These are phyloP conservation scores for Fusarium nodosum DNA, from an alignment of 2,329 filamentous ascomycete genomes.

Conservation along the genomic window DNA sequence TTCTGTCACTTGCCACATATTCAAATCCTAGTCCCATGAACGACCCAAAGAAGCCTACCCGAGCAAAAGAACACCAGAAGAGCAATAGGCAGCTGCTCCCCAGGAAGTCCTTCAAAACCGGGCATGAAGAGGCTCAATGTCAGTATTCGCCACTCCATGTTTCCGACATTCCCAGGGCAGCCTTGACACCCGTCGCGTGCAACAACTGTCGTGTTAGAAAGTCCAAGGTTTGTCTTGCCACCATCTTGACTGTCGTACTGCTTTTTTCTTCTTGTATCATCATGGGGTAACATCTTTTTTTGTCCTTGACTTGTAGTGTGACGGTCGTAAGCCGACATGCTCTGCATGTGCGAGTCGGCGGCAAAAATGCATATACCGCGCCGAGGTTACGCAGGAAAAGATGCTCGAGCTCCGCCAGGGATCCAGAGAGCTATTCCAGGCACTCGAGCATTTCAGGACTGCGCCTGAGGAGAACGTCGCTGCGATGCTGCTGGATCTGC, in stretches of 20 bases:
- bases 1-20: background rate
- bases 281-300: conserved; percentile 7
- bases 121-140: background rate
- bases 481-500: background rate
- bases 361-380: conserved; percentile 28
- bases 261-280: background rate
- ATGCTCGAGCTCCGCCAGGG: conserved; percentile 17
- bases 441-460: conserved; percentile 15
- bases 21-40: conserved; percentile 5
- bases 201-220: conserved; percentile 26
- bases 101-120: background rate
- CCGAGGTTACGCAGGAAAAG: conserved; percentile 24
- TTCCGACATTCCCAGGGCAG: conserved; percentile 6
- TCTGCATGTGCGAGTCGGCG: conserved; percentile 26
- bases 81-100: conserved; percentile 26
- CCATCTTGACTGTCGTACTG: too few relatives aligned
- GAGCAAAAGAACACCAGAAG: conserved; percentile 26
- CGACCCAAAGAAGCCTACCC: conserved; percentile 11
- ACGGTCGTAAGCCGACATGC: conserved; percentile 27
- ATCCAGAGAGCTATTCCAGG: conserved; percentile 17
- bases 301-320: conserved; percentile 16
- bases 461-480: background rate
- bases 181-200: conserved; percentile 29
- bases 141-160: conserved; percentile 17
- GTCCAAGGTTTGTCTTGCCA: conserved; percentile 23